Base-by-base conservation (phyloP, 73 alveolate species). In the Loxodes magnus region DNA sequence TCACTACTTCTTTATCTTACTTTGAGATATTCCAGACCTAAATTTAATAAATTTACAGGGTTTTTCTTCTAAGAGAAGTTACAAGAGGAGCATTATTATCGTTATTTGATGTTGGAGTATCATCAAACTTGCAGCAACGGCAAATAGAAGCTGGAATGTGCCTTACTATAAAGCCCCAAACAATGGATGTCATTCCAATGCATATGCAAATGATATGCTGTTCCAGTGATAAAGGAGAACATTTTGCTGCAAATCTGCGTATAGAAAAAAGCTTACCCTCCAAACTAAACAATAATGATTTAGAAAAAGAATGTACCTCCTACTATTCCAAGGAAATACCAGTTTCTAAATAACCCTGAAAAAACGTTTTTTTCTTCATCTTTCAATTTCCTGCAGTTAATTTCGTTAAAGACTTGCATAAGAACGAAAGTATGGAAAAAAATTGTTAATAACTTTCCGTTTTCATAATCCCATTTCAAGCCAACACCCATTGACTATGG, bases 361-460 rank as follows among this genome's bases (percentile, higher is more conserved):
- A 88, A 88, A 4, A 84, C 94, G 67, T 88, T 88, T 25, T 33
- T 51, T 64, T 88, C 97, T 23, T 68, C 59, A n/a, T 39, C 66
- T 37, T 78, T 71, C 29, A 87, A 48, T 66, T 87, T 87, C 43
- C 95, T 78, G 35, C 93, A 76, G 68, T 83, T 87, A 46, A 87
- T 87, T 52, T 81, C 90, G 68, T 87, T 87, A 65, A 87, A 87
- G 43, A 87, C 95, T 64, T 87, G 85, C 71, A 87, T 35, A 58
- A 84, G 79, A 15, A 87, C 93, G 67, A 87, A 87, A 2, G 84
- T 75, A 60, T 87, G 66, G 76, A 87, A 87, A 50, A 87, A 72
- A 33, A 84, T 67, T 15, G 95, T 87, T 36, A 57, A 83, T 56
- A 79, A 89, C 35, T 63, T 68, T n/a, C 87, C 84, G 31, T 67